phyloP scores from a whole-genome alignment of 2,329 filamentous ascomycete genomes.

The Trichoderma koningii region DNA sequence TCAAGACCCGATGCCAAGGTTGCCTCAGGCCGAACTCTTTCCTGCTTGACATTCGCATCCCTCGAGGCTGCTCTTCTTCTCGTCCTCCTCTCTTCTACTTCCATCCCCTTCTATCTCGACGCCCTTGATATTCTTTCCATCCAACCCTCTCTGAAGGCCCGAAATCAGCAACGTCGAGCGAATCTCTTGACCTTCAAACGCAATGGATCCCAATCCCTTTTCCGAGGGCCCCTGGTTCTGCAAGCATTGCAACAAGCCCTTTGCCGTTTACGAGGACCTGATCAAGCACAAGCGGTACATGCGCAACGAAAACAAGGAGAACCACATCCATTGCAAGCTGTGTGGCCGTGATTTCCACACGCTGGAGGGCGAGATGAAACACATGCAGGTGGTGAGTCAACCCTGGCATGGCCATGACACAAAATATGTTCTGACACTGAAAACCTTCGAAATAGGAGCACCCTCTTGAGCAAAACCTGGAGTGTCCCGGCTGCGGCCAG shows the following conservation, averaged over 20 bases:
- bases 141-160: not conserved
- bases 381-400: constrained; percentile 42
- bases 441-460: constrained; percentile 40
- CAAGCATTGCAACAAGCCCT: constrained; percentile 37
- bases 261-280: constrained; percentile 34
- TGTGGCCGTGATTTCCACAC: constrained; percentile 44
- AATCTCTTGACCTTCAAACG: not conserved
- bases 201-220: constrained; percentile 12
- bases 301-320: constrained; percentile 29
- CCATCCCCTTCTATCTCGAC: not conserved
- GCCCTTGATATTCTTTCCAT: not conserved
- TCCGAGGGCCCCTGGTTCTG: constrained; percentile 34
- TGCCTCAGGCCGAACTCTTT: not conserved
- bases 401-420: not conserved
- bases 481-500: constrained; percentile 50
- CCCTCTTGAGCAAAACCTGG: constrained; percentile 44
- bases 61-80: not conserved
- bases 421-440: not conserved
- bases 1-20: not conserved
- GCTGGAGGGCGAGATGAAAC: constrained; percentile 36
- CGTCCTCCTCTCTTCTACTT: not conserved
- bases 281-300: constrained; percentile 39
- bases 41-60: not conserved
- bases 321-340: constrained; percentile 43
- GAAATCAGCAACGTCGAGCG: not conserved